Conservation (phyloP, 2,329 filamentous ascomycete genomes). For the Penicillium sp. region DNA sequence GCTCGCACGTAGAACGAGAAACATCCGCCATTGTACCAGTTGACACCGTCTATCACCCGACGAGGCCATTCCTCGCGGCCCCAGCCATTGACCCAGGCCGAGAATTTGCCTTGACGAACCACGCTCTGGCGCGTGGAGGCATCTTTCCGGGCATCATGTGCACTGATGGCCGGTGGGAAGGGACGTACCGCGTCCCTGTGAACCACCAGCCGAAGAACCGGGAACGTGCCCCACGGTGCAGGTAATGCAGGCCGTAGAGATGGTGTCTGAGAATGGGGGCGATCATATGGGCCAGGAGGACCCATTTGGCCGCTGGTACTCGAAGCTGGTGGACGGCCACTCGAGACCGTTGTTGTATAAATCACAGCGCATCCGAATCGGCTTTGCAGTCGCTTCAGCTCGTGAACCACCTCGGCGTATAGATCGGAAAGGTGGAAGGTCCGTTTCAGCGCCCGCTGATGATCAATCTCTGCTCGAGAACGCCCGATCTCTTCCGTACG, state of each 20-base stretch:
- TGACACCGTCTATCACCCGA: slow-evolving; percentile 34
- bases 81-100: slow-evolving; percentile 44
- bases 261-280: slow-evolving; percentile 21
- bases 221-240: slow-evolving; percentile 45
- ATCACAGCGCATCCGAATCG: slow-evolving; percentile 45
- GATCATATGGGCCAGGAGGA: slow-evolving; percentile 25
- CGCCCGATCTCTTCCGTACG: slow-evolving; percentile 44
- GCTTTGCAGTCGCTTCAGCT: slow-evolving; percentile 42
- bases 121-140: slow-evolving; percentile 41
- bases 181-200: slow-evolving; percentile 40
- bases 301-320: slow-evolving; percentile 5
- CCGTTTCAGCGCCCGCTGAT: slow-evolving; percentile 30
- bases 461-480: slow-evolving; percentile 33
- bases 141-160: slow-evolving; percentile 40
- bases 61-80: slow-evolving; percentile 42
- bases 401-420: slow-evolving; percentile 35
- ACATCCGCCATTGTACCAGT: slow-evolving; percentile 33
- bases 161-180: slow-evolving; percentile 40
- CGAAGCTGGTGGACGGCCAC: slow-evolving; percentile 19
- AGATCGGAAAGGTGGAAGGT: slow-evolving; percentile 39
- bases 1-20: slow-evolving; percentile 37
- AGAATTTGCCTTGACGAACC: slow-evolving; percentile 40
- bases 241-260: slow-evolving; percentile 43
- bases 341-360: slow-evolving; percentile 41
- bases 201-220: slow-evolving; percentile 44